Evolutionary conservation across 140 eudicot species (phyloP).

Genomic region (Flaveria floridana): DNA sequence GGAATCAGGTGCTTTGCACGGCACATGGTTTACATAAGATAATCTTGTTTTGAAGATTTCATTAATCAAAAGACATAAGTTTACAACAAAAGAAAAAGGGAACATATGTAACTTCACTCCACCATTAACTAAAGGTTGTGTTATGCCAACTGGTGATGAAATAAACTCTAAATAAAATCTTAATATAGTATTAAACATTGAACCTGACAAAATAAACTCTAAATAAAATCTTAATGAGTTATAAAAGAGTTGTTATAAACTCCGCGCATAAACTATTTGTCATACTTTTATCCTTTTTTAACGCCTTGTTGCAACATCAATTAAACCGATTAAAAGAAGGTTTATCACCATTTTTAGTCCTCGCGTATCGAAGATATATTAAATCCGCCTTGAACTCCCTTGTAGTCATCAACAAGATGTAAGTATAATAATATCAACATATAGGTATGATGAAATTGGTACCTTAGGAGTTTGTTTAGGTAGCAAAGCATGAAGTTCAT

Average conservation of each 20-base stretch:
- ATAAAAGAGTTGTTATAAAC: too few species aligned
- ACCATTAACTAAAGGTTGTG: not conserved
- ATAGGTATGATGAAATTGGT: not conserved
- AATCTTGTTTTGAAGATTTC: too few species aligned
- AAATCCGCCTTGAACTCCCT: too few species aligned
- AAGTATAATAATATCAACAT: not conserved
- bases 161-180: too few species aligned
- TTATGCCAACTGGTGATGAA: not conserved
- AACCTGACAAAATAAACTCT: not conserved
- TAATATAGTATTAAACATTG: not conserved
- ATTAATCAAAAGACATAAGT: not conserved
- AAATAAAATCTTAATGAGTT: not conserved
- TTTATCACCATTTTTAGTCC: too few species aligned
- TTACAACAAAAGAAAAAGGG: not conserved
- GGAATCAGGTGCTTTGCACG: not conserved
- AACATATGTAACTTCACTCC: not conserved
- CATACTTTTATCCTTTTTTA: not conserved
- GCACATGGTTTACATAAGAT: too few species aligned
- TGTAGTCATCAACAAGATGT: too few species aligned
- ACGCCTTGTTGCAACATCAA: not conserved
- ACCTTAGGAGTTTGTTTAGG: conserved; percentile 73
- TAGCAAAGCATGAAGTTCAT: conserved; percentile 66
- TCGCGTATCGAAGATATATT: too few species aligned
- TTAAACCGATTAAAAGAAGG: not conserved
- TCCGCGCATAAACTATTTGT: too few species aligned